Conservation (phyloP, 78 protist genomes). For the Speleostelium caveatum region DNA sequence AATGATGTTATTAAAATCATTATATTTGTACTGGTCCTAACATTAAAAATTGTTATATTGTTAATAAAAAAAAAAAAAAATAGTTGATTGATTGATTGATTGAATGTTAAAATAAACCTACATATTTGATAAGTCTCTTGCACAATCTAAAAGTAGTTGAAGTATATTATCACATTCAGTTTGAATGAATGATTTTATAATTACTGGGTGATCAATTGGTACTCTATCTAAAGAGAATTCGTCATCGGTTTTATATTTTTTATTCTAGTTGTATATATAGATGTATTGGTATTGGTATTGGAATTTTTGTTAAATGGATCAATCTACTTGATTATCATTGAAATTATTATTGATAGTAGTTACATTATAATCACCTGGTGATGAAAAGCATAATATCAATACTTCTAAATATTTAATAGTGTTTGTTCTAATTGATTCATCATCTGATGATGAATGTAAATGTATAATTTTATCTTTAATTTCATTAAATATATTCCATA, state of each 20-base stretch:
- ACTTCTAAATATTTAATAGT: slow-evolving; percentile 40
- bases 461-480: slow-evolving; percentile 8
- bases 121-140: slow-evolving; percentile 17
- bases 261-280: background rate
- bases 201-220: slow-evolving; percentile 16
- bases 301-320: no score
- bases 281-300: background rate
- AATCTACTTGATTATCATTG: background rate
- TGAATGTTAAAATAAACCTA: background rate
- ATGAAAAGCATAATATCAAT: slow-evolving; percentile 32
- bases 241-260: slow-evolving; percentile 35
- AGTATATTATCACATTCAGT: slow-evolving; percentile 27
- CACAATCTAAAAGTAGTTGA: slow-evolving; percentile 14
- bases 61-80: background rate
- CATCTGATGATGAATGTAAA: slow-evolving; percentile 11
- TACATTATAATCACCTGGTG: slow-evolving; percentile 28
- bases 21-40: slow-evolving; percentile 71
- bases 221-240: slow-evolving; percentile 60
- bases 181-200: slow-evolving; percentile 1
- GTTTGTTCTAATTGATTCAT: slow-evolving; percentile 14
- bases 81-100: background rate
- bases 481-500: slow-evolving; percentile 52
- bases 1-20: slow-evolving; percentile 45
- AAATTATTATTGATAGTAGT: background rate
- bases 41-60: background rate